Base-by-base conservation (phyloP, 2,329 filamentous ascomycete genomes). In the Metarhizium sp. region DNA sequence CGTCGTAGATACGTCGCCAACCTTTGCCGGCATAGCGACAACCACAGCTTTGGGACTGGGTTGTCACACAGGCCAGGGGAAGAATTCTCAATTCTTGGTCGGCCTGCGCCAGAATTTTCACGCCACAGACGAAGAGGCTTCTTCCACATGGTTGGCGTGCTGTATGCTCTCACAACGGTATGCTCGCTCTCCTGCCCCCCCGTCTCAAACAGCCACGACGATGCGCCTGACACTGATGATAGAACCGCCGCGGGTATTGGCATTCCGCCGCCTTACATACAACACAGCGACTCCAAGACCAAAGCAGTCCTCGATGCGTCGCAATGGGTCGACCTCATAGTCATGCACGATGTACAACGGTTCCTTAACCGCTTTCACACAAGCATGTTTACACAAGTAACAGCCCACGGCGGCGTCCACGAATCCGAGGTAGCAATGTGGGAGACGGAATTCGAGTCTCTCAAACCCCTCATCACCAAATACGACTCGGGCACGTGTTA, bases 81-180 rank as follows among this genome's bases (percentile, higher is more conserved):
- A 70, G 1, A 73, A 80, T 53, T 71, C 72, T 0, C 75, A 78
- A 58, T 78, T 78, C 54, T 70, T 71, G 45, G 69, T 76, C 13
- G 75, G 75, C 0, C 65, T 71, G 7, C 72, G 72, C 20, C 71
- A 74, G 53, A 69, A 72, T 29, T 69, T 73, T 50, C 70, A 68
- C 2, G 72, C 74, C 46, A 75, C 75, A 0, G 74, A 81, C 53
- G 75, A 80, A 55, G 78, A 81, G 56, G 78, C 78, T 2, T 71
- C 73, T 0, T 75, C 70, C 50, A 79, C 78, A 0, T 82, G 79
- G 79, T 70, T 77, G 2, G 77, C 76, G 1, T 77, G 76, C 58
- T 80, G 78, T 29, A 75, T 79, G 14, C 68, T 81, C 7, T 71
- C 75, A 1, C 78, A 81, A 58, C 73, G 74, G 75, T 78, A 61